A percentile compares a stretch with the other conserved stretches of the same genome.
These are phyloP conservation scores for Mortierella sp. DNA, from an alignment of 371 early-diverging fungal genomes.

Conservation along the genomic window DNA sequence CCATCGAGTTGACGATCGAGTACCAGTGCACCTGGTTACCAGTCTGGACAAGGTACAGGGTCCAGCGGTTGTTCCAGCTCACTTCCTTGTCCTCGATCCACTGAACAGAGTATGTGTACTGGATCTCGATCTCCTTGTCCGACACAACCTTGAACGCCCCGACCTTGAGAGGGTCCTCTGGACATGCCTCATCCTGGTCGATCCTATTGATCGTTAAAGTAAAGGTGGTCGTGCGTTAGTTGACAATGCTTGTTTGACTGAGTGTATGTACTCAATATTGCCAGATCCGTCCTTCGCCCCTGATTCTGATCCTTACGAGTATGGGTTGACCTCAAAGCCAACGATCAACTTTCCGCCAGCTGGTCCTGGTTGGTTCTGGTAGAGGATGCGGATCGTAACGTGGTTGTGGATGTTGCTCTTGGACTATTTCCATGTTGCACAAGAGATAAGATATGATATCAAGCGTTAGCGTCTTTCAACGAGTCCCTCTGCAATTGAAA, in stretches of 20 bases:
- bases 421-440: conserved; percentile 14
- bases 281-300: not conserved
- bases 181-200: conserved; percentile 46
- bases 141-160: conserved; percentile 58
- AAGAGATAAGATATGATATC: not conserved
- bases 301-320: conserved; percentile 58
- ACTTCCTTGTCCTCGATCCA: conserved; percentile 70
- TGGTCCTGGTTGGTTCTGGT: conserved; percentile 58
- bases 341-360: conserved; percentile 63
- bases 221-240: not conserved
- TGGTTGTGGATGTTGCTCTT: conserved; percentile 71
- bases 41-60: conserved; percentile 60
- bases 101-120: conserved; percentile 72
- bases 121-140: conserved; percentile 52
- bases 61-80: conserved; percentile 71
- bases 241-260: not conserved
- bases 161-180: conserved; percentile 44
- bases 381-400: conserved; percentile 64
- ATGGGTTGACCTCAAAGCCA: conserved; percentile 74
- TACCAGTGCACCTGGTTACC: conserved; percentile 68
- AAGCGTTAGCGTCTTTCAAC: conserved; percentile 11
- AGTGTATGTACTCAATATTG: not conserved
- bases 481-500: not conserved
- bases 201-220: conserved; percentile 19
- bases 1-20: conserved; percentile 81